Evolutionary conservation across 2,329 filamentous ascomycete species (phyloP), one percentile per base, ranked within the genome.

Genomic region (Lachnellula cervina): DNA sequence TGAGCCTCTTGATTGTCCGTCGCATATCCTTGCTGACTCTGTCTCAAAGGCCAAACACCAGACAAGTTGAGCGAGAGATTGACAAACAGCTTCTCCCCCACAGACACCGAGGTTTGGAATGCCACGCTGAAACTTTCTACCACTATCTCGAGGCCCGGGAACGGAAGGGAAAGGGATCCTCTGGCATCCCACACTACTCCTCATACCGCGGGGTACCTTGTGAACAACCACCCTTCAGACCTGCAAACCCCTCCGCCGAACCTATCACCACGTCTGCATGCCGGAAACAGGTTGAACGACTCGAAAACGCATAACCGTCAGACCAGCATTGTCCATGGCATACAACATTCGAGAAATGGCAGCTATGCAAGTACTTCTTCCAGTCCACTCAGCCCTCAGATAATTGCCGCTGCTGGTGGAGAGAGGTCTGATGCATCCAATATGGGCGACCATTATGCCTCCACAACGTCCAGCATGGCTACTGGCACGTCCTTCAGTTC

Each of bases 281-380:
- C 58, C 8, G 60, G 60, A 28, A 60, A 55, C 64, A 77, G 80
- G 62, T 68, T 76, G n/a, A 72, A 78, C 57, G 82, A 85, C 62
- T 77, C 75, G 48, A 85, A 84, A 68, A 72, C 64, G 73, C 77
- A 99, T 72, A 91, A 97, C 74, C 87, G 94, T 54, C 91, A 99
- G 75, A 96, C 93, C 0, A 97, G 93, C 49, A 97, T 97, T 65
- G 92, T 97, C 55, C 90, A 97, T 83, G 93, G 94, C 67, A 86
- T 96, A 64, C 92, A 96, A 71, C 94, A 99, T 73, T 88, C 82
- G 66, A 80, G 93, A 73, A 96, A 95, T 80, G 88, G 91, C 65
- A 97, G 92, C 74, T 84, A 88, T 68, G 84, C 86, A 62, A 91
- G 89, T 70, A 84, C 88, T 55, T 83, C 87, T 37, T 87, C 87